These are phyloP conservation scores for Hippophae rhamnoides DNA, from an alignment of 306 rosid species.

Conservation along the genomic window DNA sequence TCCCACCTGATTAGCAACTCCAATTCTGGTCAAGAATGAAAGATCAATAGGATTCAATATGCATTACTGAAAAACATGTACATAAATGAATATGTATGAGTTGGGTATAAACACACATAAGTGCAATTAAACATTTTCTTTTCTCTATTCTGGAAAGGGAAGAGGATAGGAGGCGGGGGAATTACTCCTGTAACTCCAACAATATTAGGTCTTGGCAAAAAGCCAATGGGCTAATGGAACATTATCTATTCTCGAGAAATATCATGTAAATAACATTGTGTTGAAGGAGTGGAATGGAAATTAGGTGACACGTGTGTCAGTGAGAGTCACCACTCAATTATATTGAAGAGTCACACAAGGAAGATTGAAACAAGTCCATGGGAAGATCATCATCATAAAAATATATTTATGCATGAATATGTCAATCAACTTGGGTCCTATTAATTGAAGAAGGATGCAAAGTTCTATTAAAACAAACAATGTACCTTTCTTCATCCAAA, in stretches of 20 bases:
- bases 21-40: conserved; percentile 44
- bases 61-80: background rate
- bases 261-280: background rate
- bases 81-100: conserved; percentile 1
- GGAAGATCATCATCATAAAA: too few species aligned
- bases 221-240: background rate
- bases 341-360: too few species aligned
- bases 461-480: conserved; percentile 4
- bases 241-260: background rate
- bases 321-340: background rate
- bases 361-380: too few species aligned
- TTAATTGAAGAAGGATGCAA: background rate
- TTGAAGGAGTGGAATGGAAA: background rate
- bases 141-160: background rate
- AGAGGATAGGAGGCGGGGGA: background rate
- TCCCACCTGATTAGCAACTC: conserved; percentile 64
- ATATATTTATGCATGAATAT: background rate
- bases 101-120: background rate
- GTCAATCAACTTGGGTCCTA: background rate
- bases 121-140: conserved; percentile 4
- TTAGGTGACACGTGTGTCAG: background rate
- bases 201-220: background rate
- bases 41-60: conserved; percentile 18
- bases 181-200: background rate
- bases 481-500: conserved; percentile 76